Conservation (phyloP, 179 eudicot species). For the Heliamphora ciliata region DNA sequence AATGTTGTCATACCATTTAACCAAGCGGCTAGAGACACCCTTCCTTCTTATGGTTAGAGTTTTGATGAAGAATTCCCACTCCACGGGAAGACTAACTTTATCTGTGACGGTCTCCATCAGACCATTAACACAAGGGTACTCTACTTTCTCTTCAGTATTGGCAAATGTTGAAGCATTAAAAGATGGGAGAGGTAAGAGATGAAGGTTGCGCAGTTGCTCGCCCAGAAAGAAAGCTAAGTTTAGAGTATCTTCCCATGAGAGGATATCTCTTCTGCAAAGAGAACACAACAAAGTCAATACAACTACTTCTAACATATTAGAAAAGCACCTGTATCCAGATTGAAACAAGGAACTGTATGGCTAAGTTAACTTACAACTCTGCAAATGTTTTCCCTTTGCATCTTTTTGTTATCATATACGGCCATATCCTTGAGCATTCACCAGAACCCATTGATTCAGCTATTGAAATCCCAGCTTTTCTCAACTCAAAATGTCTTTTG, state of each 20-base stretch:
- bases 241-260: constrained; percentile 54
- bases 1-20: constrained; percentile 48
- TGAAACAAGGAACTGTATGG: neutral
- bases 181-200: constrained; percentile 55
- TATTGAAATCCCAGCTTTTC: constrained; percentile 33
- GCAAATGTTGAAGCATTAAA: constrained; percentile 27
- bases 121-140: constrained; percentile 22
- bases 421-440: constrained; percentile 53
- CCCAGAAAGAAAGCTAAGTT: constrained; percentile 88
- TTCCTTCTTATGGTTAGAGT: constrained; percentile 45
- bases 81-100: constrained; percentile 29
- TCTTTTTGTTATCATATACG: constrained; percentile 76
- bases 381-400: constrained; percentile 75
- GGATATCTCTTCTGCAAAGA: constrained; percentile 59
- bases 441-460: constrained; percentile 25
- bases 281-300: constrained; percentile 13
- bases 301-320: neutral
- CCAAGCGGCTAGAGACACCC: constrained; percentile 52
- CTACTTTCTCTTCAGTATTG: constrained; percentile 25
- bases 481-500: constrained; percentile 45
- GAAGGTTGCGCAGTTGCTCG: constrained; percentile 69
- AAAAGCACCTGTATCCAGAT: constrained; percentile 7
- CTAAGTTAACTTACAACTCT: constrained; percentile 53
- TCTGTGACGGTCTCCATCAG: constrained; percentile 27
- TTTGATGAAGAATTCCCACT: constrained; percentile 48